These are phyloP conservation scores for Penium margaritaceum DNA, from an alignment of 139 green algal species.

Conservation along the genomic window DNA sequence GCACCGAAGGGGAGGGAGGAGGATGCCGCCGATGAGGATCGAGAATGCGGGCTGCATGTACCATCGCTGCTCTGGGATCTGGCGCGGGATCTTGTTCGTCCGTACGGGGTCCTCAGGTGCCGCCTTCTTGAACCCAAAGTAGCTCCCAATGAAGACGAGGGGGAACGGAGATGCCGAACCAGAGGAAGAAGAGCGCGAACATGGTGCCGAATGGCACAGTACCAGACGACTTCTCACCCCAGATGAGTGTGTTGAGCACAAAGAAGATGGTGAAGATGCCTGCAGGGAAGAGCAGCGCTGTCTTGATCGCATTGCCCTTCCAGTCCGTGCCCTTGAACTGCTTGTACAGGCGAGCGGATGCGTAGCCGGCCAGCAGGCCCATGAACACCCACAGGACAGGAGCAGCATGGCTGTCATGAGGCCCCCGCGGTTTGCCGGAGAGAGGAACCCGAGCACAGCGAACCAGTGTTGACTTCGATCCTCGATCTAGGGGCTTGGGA, in stretches of 20 bases:
- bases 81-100: conserved; percentile 97
- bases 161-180: conserved; percentile 95
- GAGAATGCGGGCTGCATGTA: conserved; percentile 90
- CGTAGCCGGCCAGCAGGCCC: conserved; percentile 89
- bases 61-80: conserved; percentile 93
- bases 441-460: conserved; percentile 94
- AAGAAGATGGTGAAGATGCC: conserved; percentile 86
- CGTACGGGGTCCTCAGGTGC: conserved; percentile 79
- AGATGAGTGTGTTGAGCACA: conserved; percentile 85
- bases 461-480: too few species aligned
- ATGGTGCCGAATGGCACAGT: conserved; percentile 92
- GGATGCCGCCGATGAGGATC: conserved; percentile 85
- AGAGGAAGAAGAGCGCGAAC: conserved; percentile 91
- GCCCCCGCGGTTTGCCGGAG: conserved; percentile 88
- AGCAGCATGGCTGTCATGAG: conserved; percentile 92
- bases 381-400: conserved; percentile 98
- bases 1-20: conserved; percentile 97
- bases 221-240: conserved; percentile 80
- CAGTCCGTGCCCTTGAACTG: conserved; percentile 78
- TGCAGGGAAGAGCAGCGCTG: conserved; percentile 86
- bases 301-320: conserved; percentile 83
- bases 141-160: conserved; percentile 87
- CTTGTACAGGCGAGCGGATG: conserved; percentile 83
- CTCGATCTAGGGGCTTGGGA: too few species aligned
- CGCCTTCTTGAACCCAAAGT: conserved; percentile 89